These are phyloP conservation scores for Neofusicoccum cordaticola DNA, from an alignment of 2,329 filamentous ascomycete genomes.

Conservation along the genomic window DNA sequence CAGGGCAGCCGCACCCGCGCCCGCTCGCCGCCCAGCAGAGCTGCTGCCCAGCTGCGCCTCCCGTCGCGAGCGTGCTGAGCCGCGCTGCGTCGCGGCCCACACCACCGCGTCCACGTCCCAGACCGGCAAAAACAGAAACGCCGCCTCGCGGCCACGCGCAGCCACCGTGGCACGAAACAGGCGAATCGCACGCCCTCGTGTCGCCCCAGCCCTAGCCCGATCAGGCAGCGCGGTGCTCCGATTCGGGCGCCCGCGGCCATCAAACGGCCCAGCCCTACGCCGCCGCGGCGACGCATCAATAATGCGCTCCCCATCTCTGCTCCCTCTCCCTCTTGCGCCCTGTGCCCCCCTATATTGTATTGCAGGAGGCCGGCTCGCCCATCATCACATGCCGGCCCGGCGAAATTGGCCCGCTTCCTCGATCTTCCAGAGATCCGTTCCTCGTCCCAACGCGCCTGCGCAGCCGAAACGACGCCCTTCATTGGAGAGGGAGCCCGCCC, in stretches of 20 bases:
- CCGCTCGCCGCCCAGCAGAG: background rate
- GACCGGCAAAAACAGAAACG: background rate
- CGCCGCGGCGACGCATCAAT: background rate
- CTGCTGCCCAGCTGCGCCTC: background rate
- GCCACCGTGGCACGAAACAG: background rate
- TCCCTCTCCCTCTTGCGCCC: background rate
- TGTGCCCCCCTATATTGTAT: conserved; percentile 1
- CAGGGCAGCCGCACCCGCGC: background rate
- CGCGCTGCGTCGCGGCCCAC: background rate
- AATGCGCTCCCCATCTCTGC: background rate
- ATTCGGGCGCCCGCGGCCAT: background rate
- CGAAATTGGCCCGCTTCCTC: background rate
- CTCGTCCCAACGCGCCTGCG: too few species aligned
- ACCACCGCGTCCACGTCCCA: background rate
- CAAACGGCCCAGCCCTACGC: conserved; percentile 8
- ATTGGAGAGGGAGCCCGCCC: too few species aligned
- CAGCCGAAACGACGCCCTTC: too few species aligned
- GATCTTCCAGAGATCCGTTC: too few species aligned
- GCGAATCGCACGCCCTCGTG: background rate
- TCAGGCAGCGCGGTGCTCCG: background rate
- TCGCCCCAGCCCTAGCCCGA: background rate
- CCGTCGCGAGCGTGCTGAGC: background rate
- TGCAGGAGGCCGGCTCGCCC: background rate
- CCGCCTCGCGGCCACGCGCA: background rate
- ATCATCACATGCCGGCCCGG: background rate